Evolutionary conservation across 2,329 filamentous ascomycete species (phyloP).

Genomic region (Aureobasidium sp.): DNA sequence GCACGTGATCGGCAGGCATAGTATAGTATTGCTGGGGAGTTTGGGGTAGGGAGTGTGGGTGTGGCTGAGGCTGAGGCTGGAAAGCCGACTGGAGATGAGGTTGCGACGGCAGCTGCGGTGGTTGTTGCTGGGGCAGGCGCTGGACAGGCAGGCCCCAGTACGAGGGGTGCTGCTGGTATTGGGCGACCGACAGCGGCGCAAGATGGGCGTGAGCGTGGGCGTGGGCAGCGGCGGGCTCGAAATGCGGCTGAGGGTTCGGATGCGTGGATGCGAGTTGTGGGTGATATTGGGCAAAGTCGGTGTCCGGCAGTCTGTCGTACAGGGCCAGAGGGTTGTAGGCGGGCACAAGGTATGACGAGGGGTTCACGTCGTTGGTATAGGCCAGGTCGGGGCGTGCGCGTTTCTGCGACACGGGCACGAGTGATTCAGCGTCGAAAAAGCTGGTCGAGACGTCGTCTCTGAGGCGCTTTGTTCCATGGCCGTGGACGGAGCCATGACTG

Average conservation of each 20-base stretch:
- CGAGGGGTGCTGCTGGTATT: background rate
- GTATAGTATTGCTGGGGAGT: constrained; percentile 6
- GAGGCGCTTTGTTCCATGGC: background rate
- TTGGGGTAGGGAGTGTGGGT: constrained; percentile 6
- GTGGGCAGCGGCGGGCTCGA: background rate
- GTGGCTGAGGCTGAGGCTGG: background rate
- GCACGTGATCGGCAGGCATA: background rate
- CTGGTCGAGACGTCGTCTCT: background rate
- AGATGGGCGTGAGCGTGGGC: background rate
- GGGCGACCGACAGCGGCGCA: background rate
- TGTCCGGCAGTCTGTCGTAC: background rate
- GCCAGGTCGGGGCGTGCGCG: background rate
- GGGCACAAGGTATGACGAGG: background rate
- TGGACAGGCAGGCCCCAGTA: constrained; percentile 8
- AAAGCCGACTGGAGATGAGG: background rate
- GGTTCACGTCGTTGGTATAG: background rate
- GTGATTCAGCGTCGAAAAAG: background rate
- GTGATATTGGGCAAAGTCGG: background rate
- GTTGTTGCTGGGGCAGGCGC: background rate
- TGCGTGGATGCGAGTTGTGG: background rate
- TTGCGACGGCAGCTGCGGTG: background rate
- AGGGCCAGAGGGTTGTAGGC: constrained; percentile 1
- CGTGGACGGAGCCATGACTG: background rate
- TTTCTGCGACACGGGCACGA: background rate
- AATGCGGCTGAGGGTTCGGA: background rate